Evolutionary conservation across 1,284 basidiomycete genomes (phyloP).

Genomic region (Hypsizygus ulmarius): DNA sequence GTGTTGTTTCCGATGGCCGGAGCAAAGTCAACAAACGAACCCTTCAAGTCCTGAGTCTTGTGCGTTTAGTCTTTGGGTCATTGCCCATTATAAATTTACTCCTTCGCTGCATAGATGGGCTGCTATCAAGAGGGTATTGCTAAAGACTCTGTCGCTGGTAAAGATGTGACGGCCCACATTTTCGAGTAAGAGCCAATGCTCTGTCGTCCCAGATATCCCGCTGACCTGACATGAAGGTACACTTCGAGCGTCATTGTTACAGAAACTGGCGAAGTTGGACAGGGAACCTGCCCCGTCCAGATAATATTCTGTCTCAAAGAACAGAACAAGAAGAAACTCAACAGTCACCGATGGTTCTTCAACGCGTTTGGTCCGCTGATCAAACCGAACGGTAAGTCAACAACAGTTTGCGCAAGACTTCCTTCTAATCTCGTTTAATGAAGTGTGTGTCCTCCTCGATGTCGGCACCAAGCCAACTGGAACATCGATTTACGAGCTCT

Average conservation of each 20-base stretch:
- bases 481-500: conserved; percentile 93
- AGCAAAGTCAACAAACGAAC: conserved; percentile 89
- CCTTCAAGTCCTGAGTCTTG: conserved; percentile 75
- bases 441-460: conserved; percentile 84
- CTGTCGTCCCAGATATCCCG: conserved; percentile 14
- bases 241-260: conserved; percentile 80
- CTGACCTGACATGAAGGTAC: conserved; percentile 46
- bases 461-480: conserved; percentile 94
- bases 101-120: conserved; percentile 70
- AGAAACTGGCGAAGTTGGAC: conserved; percentile 82
- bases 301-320: conserved; percentile 93
- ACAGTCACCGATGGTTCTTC: conserved; percentile 96
- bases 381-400: conserved; percentile 67
- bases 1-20: conserved; percentile 89
- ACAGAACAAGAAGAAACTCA: conserved; percentile 94
- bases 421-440: conserved; percentile 6
- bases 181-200: conserved; percentile 64
- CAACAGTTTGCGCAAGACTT: neutral
- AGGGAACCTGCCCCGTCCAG: conserved; percentile 85
- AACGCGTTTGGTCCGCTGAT: conserved; percentile 91
- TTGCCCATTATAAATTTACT: conserved; percentile 2
- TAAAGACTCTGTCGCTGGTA: conserved; percentile 89
- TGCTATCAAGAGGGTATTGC: conserved; percentile 95
- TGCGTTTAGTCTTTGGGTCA: conserved; percentile 29
- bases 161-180: conserved; percentile 92